phyloP scores from a whole-genome alignment of 2,329 filamentous ascomycete species.

The Lachnellula cervina region DNA sequence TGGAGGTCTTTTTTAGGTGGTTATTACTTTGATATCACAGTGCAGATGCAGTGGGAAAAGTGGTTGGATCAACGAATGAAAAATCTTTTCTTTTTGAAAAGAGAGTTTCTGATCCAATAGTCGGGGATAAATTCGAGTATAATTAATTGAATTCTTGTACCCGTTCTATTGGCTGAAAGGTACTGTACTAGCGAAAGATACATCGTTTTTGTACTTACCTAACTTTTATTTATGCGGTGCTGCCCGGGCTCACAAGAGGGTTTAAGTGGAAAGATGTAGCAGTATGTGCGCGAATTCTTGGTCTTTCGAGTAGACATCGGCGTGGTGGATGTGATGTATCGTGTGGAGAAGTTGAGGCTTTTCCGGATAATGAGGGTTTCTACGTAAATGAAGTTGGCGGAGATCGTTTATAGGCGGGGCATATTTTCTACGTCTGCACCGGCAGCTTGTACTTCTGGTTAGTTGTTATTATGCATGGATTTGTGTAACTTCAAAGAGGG shows the following conservation, averaged over 20 bases:
- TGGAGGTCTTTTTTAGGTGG: too few relatives aligned
- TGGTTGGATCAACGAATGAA: too few relatives aligned
- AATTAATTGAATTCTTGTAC: too few relatives aligned
- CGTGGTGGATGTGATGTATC: conserved; percentile 2
- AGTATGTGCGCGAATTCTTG: conserved; percentile 5
- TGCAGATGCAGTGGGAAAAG: too few relatives aligned
- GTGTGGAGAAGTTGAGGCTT: background rate
- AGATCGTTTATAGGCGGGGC: too few relatives aligned
- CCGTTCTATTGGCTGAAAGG: too few relatives aligned
- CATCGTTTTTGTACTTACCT: too few relatives aligned
- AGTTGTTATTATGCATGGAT: background rate
- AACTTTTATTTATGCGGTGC: conserved; percentile 4
- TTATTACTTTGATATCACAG: too few relatives aligned
- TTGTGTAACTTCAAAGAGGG: background rate
- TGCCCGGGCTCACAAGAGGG: conserved; percentile 5
- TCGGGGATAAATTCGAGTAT: too few relatives aligned
- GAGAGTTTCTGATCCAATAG: too few relatives aligned
- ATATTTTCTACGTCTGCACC: background rate
- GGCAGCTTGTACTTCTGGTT: background rate
- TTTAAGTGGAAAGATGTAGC: conserved; percentile 20
- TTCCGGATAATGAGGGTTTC: background rate
- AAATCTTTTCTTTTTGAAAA: too few relatives aligned
- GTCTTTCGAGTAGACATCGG: background rate
- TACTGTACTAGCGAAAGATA: too few relatives aligned
- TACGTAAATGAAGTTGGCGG: background rate